phyloP scores from a whole-genome alignment of 106 monocot species.

The Xerophyta viscosa region DNA sequence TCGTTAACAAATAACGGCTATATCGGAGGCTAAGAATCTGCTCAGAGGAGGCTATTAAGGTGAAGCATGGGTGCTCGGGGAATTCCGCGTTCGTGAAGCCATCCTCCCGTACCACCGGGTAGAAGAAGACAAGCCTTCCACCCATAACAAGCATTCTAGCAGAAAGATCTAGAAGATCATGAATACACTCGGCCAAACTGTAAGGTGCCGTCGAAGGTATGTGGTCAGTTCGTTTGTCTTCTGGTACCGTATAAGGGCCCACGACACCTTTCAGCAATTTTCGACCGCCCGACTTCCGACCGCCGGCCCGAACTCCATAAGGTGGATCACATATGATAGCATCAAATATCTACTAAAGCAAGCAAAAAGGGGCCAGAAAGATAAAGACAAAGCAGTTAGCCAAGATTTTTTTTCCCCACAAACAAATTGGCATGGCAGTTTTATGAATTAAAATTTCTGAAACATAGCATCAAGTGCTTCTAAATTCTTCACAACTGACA shows the following conservation, averaged over 20 bases:
- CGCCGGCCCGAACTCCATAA: conserved; percentile 96
- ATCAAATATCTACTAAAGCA: conserved; percentile 43
- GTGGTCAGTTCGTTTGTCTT: conserved; percentile 71
- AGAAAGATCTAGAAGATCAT: conserved; percentile 81
- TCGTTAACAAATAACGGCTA: conserved; percentile 77
- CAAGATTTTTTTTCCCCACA: too few species aligned
- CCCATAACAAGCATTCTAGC: conserved; percentile 85
- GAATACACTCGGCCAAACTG: conserved; percentile 76
- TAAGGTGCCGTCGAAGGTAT: conserved; percentile 97
- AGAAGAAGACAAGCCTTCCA: conserved; percentile 90
- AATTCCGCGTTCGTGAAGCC: conserved; percentile 23
- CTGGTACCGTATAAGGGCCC: conserved; percentile 81
- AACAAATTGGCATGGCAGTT: too few species aligned
- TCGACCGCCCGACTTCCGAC: conserved; percentile 91
- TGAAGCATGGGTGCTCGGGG: conserved; percentile 92
- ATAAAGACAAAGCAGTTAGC: too few species aligned
- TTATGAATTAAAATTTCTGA: too few species aligned
- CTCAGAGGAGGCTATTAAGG: conserved; percentile 51
- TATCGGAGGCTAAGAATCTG: conserved; percentile 87
- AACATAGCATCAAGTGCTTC: too few species aligned
- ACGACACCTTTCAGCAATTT: conserved; percentile 73
- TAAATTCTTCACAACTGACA: too few species aligned
- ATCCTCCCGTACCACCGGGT: conserved; percentile 76
- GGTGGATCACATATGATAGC: conserved; percentile 99
- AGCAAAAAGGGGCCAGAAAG: neutral